These are phyloP conservation scores for Tricladium varicosporioides DNA, from an alignment of 2,329 filamentous ascomycete genomes.

Conservation along the genomic window DNA sequence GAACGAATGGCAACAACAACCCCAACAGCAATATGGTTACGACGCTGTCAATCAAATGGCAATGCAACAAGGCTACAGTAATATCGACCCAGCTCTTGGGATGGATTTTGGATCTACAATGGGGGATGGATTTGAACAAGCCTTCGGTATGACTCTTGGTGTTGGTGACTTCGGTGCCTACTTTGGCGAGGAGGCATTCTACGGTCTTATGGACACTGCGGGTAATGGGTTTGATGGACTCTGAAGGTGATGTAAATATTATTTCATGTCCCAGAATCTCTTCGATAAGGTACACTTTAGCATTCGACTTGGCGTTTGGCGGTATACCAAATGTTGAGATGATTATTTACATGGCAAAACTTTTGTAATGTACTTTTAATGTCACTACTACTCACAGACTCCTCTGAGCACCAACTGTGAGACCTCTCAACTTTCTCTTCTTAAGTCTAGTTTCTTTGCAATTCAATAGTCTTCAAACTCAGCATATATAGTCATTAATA, in stretches of 20 bases:
- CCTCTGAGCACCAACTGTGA: too few relatives aligned
- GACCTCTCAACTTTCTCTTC: too few relatives aligned
- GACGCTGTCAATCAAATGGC: slow-evolving; percentile 22
- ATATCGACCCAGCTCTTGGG: slow-evolving; percentile 31
- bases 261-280: too few relatives aligned
- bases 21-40: slow-evolving; percentile 16
- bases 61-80: slow-evolving; percentile 20
- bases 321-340: background rate
- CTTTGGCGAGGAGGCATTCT: slow-evolving; percentile 32
- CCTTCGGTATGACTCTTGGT: slow-evolving; percentile 33
- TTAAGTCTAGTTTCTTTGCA: too few relatives aligned
- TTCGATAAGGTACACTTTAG: background rate
- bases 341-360: background rate
- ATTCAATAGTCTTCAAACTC: too few relatives aligned
- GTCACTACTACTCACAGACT: too few relatives aligned
- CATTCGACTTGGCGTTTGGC: background rate
- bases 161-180: slow-evolving; percentile 32
- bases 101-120: slow-evolving; percentile 30
- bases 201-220: slow-evolving; percentile 28
- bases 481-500: too few relatives aligned
- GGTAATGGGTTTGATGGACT: slow-evolving; percentile 23
- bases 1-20: slow-evolving; percentile 26
- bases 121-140: slow-evolving; percentile 35
- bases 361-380: too few relatives aligned
- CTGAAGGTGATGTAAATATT: background rate